These are phyloP conservation scores for Limnanthes douglasii DNA, from an alignment of 345 rosid species.

Conservation along the genomic window DNA sequence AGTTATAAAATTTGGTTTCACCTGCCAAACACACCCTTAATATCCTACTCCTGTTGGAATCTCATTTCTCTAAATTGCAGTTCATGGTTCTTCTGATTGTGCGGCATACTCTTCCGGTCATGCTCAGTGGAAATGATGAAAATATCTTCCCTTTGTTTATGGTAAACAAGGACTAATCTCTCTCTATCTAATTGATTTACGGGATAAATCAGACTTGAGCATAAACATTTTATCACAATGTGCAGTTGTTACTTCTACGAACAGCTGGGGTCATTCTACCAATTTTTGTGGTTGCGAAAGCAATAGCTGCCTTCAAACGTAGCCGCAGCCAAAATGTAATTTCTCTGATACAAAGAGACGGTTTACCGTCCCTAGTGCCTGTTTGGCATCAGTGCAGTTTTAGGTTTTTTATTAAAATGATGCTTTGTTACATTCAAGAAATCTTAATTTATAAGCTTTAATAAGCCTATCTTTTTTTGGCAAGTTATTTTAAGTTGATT, in stretches of 20 bases:
- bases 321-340: slow-evolving; percentile 26
- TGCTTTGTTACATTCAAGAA: no score
- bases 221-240: slow-evolving; percentile 1
- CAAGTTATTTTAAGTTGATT: not conserved
- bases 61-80: slow-evolving; percentile 26
- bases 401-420: no score
- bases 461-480: not conserved
- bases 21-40: not conserved
- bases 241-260: slow-evolving; percentile 46
- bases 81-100: slow-evolving; percentile 67
- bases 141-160: slow-evolving; percentile 36
- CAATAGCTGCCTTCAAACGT: slow-evolving; percentile 31
- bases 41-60: not conserved
- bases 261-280: slow-evolving; percentile 58
- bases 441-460: no score
- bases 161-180: slow-evolving; percentile 16
- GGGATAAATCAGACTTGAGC: no score
- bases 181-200: not conserved
- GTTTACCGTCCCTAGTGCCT: no score
- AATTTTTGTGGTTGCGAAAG: slow-evolving; percentile 38
- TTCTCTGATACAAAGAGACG: not conserved
- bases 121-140: slow-evolving; percentile 26
- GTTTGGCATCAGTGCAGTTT: no score
- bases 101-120: slow-evolving; percentile 58
- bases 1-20: no score